A percentile compares a stretch with the other conserved stretches of the same genome.
Evolutionary conservation across 768 basidiomycete genomes (phyloP).

Genomic region (Amanita thiersii): DNA sequence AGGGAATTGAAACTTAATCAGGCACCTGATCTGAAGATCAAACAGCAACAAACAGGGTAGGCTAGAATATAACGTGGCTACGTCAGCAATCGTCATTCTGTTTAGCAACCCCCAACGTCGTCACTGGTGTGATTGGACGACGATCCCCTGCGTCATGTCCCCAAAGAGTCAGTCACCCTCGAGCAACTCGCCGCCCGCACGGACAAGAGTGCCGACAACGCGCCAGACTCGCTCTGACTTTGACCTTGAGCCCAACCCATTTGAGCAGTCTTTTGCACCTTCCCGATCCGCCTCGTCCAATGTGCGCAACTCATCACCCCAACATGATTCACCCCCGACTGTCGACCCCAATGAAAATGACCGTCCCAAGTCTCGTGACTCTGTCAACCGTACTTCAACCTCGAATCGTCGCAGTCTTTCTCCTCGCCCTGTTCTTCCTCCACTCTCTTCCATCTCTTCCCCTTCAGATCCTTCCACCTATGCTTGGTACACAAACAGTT

Average conservation of each 20-base stretch:
- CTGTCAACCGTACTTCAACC: constrained; percentile 15
- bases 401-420: constrained; percentile 31
- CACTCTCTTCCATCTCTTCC: constrained; percentile 71
- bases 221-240: constrained; percentile 58
- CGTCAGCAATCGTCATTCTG: constrained; percentile 45
- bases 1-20: constrained; percentile 9
- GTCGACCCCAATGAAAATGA: constrained; percentile 23
- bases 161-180: constrained; percentile 29
- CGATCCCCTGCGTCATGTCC: constrained; percentile 26
- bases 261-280: constrained; percentile 86
- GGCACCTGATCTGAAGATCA: constrained; percentile 21
- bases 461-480: constrained; percentile 50
- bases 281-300: constrained; percentile 37
- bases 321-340: constrained; percentile 22
- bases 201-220: constrained; percentile 16
- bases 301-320: constrained; percentile 33
- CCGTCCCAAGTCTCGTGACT: constrained; percentile 11
- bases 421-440: constrained; percentile 71
- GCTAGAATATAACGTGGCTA: constrained; percentile 36
- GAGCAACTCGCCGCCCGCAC: constrained; percentile 14
- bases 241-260: constrained; percentile 82
- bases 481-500: constrained; percentile 59
- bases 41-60: constrained; percentile 30
- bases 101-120: constrained; percentile 27
- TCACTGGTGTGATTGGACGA: constrained; percentile 15